Evolutionary conservation across 1,139 yeast genomes (phyloP), one percentile per base, ranked within the genome.

Genomic region (Lizanozyma gosingica): DNA sequence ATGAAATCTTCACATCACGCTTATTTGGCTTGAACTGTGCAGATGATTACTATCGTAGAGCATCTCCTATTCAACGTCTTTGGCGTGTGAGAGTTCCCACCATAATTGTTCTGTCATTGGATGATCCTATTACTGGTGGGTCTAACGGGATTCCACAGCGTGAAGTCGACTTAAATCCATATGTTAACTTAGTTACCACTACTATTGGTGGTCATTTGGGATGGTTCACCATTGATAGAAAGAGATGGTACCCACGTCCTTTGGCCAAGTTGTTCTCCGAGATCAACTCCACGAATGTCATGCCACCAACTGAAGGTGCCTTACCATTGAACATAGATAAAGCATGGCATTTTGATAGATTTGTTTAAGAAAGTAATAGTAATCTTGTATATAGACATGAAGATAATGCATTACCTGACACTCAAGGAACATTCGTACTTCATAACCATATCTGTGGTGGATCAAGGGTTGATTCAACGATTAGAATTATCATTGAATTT

Each of bases 201-300:
- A 73, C 80, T 32, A 62, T 79, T 27, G 98, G 98, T 42, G 98
- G 97, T 8, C 98, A 92, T 62, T 63, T 77, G 43, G 81, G 79
- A 1, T 77, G 81, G 81, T 75, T 74, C 47, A 66, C 65, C 38
- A 62, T 60, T 46, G 59, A 61, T 38, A 73, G 77, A 32, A 58
- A 57, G 14, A 63, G 86, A 47, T 81, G 87, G 87, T 67, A 70
- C 45, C 55, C 71, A 2, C 51, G 51, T 11, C 74, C 74, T 0
- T 44, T 69, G 18, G 57, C 71, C 14, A 51, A 54, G 38, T 51
- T 67, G 16, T 65, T 69, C 43, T 6, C 29, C 11, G 29, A 22
- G 11, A 6, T 22, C 9, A 22, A 22, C 9, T 11, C 11, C 9
- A 22, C 29, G 6, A 22, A 6, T 22, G 29, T 22, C 11, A 11